phyloP scores from a whole-genome alignment of 2,329 filamentous ascomycete genomes.

The Torrubiella hemipterigena region DNA sequence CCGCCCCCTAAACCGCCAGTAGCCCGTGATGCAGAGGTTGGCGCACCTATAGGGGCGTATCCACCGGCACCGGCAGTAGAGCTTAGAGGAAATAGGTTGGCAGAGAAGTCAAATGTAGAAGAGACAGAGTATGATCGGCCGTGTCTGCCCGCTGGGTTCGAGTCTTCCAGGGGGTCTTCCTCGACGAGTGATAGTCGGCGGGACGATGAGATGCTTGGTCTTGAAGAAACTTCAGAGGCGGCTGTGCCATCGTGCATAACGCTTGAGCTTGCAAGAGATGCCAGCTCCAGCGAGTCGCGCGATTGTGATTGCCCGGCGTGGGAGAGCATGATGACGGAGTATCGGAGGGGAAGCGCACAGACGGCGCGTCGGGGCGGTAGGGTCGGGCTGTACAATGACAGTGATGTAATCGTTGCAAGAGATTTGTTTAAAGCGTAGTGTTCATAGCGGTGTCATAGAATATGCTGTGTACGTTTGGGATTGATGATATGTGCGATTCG shows the following conservation, averaged over 20 bases:
- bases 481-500: too few species aligned
- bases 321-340: too few species aligned
- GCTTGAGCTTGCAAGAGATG: conserved; percentile 81
- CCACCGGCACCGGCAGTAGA: conserved; percentile 59
- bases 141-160: conserved; percentile 36
- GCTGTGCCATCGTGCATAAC: conserved; percentile 37
- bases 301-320: conserved; percentile 34
- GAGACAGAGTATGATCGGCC: conserved; percentile 75
- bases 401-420: too few species aligned
- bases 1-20: conserved; percentile 51
- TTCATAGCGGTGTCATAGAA: too few species aligned
- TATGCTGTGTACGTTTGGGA: too few species aligned
- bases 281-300: conserved; percentile 92
- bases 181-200: conserved; percentile 73
- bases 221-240: conserved; percentile 55
- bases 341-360: too few species aligned
- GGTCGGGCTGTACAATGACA: too few species aligned
- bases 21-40: conserved; percentile 41
- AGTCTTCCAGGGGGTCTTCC: conserved; percentile 60
- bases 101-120: conserved; percentile 91
- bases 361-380: too few species aligned
- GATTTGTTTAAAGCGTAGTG: too few species aligned
- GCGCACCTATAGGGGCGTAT: conserved; percentile 78
- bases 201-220: conserved; percentile 85
- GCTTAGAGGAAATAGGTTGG: conserved; percentile 82